Conservation (phyloP, 1,284 basidiomycete species). For the Stereum hirsutum region DNA sequence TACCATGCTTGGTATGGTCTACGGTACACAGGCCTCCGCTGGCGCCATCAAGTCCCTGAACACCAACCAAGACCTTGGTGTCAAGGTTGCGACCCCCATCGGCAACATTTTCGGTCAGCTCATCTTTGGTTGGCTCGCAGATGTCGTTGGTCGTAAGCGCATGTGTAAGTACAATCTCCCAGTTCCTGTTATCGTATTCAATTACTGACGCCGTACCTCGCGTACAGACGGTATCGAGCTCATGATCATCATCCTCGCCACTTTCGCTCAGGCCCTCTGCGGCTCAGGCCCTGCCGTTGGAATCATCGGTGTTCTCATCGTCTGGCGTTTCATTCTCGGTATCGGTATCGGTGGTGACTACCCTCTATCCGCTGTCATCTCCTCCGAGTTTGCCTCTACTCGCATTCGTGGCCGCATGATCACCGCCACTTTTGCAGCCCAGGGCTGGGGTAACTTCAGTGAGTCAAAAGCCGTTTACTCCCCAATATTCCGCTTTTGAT, state of each 20-base stretch:
- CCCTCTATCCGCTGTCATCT: constrained; percentile 56
- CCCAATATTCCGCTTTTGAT: constrained; percentile 7
- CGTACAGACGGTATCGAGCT: constrained; percentile 66
- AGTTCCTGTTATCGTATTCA: constrained; percentile 12
- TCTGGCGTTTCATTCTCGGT: constrained; percentile 62
- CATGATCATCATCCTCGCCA: constrained; percentile 60
- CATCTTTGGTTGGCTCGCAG: constrained; percentile 66
- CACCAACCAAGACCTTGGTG: constrained; percentile 50
- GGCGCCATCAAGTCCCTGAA: constrained; percentile 18
- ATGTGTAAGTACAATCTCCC: constrained; percentile 42
- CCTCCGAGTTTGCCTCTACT: constrained; percentile 71
- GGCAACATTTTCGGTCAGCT: constrained; percentile 47
- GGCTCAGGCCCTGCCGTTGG: constrained; percentile 51
- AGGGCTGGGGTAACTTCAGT: constrained; percentile 67
- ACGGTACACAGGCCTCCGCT: constrained; percentile 20
- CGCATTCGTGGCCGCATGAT: constrained; percentile 67
- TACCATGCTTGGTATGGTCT: constrained; percentile 48
- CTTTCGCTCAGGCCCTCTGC: constrained; percentile 52
- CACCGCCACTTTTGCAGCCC: constrained; percentile 60
- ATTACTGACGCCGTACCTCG: constrained; percentile 15
- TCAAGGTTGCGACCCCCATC: constrained; percentile 53
- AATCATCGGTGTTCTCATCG: constrained; percentile 65
- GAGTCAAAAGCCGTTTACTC: constrained; percentile 21
- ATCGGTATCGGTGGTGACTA: constrained; percentile 71
- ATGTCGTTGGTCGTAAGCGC: constrained; percentile 60